Evolutionary conservation across 495 filamentous ascomycete genomes (phyloP).

Genomic region (Oleoguttula mirabilis): DNA sequence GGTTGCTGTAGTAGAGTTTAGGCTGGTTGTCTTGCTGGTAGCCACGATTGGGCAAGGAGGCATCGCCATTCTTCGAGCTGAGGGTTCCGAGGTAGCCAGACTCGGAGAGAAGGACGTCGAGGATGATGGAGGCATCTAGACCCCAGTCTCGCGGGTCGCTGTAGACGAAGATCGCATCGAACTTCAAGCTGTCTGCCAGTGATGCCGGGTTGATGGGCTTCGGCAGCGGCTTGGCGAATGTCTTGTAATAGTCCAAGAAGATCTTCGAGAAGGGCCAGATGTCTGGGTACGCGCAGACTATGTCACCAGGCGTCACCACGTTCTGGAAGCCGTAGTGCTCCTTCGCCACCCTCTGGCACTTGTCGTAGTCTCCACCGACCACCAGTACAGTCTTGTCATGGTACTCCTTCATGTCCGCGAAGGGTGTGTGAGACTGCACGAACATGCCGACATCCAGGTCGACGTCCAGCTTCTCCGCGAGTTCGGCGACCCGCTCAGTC

Average conservation of each 20-base stretch:
- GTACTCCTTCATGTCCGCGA: slow-evolving; percentile 44
- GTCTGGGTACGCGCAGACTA: slow-evolving; percentile 55
- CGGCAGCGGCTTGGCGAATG: slow-evolving; percentile 51
- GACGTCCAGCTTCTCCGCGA: slow-evolving; percentile 51
- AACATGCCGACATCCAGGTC: slow-evolving; percentile 53
- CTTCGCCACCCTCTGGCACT: slow-evolving; percentile 64
- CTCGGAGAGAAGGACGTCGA: slow-evolving; percentile 67
- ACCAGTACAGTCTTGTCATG: slow-evolving; percentile 68
- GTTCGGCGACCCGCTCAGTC: slow-evolving; percentile 52
- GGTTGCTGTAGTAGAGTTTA: slow-evolving; percentile 73
- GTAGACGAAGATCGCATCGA: slow-evolving; percentile 80
- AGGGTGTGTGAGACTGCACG: slow-evolving; percentile 77
- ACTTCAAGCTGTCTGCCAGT: slow-evolving; percentile 44
- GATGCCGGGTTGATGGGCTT: slow-evolving; percentile 24
- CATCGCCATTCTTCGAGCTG: slow-evolving; percentile 45
- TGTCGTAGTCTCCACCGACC: slow-evolving; percentile 65
- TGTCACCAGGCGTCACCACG: slow-evolving; percentile 76
- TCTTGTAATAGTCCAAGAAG: slow-evolving; percentile 47
- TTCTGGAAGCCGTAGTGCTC: slow-evolving; percentile 67
- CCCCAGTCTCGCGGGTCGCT: slow-evolving; percentile 92
- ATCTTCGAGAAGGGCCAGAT: slow-evolving; percentile 71
- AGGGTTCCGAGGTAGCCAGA: slow-evolving; percentile 66
- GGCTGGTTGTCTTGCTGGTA: slow-evolving; percentile 74
- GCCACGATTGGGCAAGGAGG: slow-evolving; percentile 52
- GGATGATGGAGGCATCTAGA: slow-evolving; percentile 68